phyloP scores from a whole-genome alignment of 176 grass and related monocot species.

The Raddia guianensis region DNA sequence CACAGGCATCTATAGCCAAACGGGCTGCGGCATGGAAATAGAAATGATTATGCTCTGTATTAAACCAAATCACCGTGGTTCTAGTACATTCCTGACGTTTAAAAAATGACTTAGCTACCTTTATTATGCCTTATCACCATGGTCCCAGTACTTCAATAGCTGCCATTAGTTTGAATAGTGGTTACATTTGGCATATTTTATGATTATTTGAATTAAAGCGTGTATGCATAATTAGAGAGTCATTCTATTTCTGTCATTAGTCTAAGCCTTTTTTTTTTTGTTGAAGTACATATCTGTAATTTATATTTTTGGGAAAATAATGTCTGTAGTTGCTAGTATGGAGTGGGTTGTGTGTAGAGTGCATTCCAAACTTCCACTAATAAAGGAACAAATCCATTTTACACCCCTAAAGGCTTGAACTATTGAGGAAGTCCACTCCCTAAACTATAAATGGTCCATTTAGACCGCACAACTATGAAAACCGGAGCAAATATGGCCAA shows the following conservation, averaged over 20 bases:
- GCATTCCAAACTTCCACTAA: slow-evolving; percentile 3
- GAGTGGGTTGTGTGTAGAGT: slow-evolving; percentile 4
- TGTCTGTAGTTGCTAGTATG: neutral
- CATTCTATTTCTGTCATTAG: neutral
- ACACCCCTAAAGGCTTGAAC: too few species aligned
- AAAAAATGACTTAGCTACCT: neutral
- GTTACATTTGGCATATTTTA: neutral
- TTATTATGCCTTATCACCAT: slow-evolving; percentile 24
- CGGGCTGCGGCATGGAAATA: neutral
- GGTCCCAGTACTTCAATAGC: slow-evolving; percentile 10
- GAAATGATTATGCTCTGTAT: slow-evolving; percentile 12
- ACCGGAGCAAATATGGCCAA: too few species aligned
- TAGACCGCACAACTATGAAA: too few species aligned
- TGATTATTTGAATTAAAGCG: neutral
- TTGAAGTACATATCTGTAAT: slow-evolving; percentile 16
- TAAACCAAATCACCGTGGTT: slow-evolving; percentile 27
- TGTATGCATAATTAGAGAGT: slow-evolving; percentile 13
- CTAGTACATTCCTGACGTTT: neutral
- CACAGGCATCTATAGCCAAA: neutral
- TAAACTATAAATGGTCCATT: too few species aligned
- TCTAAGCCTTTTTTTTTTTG: neutral
- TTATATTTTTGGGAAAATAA: neutral
- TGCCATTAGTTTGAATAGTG: slow-evolving; percentile 5
- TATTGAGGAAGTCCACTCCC: neutral
- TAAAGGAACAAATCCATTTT: neutral